These are phyloP conservation scores for Cunninghamia lanceolata DNA, from an alignment of 75 land plant species.

Conservation along the genomic window DNA sequence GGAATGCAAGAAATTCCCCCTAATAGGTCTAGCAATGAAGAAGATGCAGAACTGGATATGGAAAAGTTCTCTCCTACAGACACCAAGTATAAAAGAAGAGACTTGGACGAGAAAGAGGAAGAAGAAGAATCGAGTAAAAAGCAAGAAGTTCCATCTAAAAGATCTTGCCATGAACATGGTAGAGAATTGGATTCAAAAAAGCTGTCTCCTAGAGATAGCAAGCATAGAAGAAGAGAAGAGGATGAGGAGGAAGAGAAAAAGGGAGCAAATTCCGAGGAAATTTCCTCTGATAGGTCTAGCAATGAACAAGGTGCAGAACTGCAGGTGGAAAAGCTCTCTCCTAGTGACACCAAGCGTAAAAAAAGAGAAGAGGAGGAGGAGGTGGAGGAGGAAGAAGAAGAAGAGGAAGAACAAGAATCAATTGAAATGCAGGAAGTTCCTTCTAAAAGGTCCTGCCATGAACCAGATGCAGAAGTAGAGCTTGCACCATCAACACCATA, in stretches of 20 bases:
- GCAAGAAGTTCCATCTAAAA: not conserved
- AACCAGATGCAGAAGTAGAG: not conserved
- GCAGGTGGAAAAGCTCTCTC: not conserved
- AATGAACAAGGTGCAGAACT: not conserved
- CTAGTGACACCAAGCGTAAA: not conserved
- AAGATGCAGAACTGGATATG: not conserved
- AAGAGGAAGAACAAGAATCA: not conserved
- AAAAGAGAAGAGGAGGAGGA: not conserved
- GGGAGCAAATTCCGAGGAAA: not conserved
- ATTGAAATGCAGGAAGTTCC: not conserved
- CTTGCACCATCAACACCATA: slow-evolving; percentile 3
- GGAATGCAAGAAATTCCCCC: not conserved
- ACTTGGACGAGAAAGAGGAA: not conserved
- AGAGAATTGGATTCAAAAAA: not conserved
- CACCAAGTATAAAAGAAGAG: not conserved
- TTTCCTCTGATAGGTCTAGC: not conserved
- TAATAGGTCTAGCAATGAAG: not conserved
- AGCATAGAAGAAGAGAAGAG: not conserved
- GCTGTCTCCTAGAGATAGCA: not conserved
- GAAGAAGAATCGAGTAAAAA: not conserved
- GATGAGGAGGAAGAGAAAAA: not conserved
- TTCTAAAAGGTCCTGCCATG: not conserved
- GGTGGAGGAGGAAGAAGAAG: too few relatives aligned
- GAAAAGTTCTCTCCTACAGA: not conserved
- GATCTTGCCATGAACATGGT: not conserved